Conservation (phyloP, 2,329 filamentous ascomycete genomes). For the Diaporthe caulivora region DNA sequence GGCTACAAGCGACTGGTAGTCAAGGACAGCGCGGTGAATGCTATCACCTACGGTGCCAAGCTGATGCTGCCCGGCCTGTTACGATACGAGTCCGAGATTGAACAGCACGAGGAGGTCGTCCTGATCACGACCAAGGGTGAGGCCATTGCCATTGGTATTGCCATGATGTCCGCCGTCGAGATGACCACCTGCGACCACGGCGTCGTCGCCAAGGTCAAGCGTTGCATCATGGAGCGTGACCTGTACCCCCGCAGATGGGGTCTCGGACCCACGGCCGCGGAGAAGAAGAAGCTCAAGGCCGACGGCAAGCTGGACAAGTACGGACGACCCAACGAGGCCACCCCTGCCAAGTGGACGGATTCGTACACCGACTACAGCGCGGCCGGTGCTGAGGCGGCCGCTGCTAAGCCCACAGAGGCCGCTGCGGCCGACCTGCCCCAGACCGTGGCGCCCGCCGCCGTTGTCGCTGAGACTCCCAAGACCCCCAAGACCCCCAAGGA, state of each 20-base stretch:
- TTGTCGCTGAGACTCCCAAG: slow-evolving; percentile 50
- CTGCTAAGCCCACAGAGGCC: slow-evolving; percentile 55
- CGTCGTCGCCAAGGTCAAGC: slow-evolving; percentile 98
- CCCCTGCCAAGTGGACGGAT: slow-evolving; percentile 90
- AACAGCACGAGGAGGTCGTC: slow-evolving; percentile 95
- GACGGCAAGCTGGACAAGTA: slow-evolving; percentile 99
- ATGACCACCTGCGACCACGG: slow-evolving; percentile 97
- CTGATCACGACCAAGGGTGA: slow-evolving; percentile 99
- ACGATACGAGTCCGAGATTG: slow-evolving; percentile 90
- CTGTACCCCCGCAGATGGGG: slow-evolving; percentile 98
- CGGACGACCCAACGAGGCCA: slow-evolving; percentile 90
- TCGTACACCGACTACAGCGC: slow-evolving; percentile 92
- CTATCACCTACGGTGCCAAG: slow-evolving; percentile 98
- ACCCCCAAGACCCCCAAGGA: slow-evolving; percentile 48
- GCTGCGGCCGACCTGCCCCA: slow-evolving; percentile 56
- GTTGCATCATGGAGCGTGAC: slow-evolving; percentile 99
- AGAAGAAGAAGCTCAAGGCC: slow-evolving; percentile 99
- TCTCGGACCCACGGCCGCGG: slow-evolving; percentile 88
- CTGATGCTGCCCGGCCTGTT: slow-evolving; percentile 98
- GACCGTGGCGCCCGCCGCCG: slow-evolving; percentile 50
- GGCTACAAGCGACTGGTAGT: slow-evolving; percentile 97
- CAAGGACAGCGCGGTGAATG: slow-evolving; percentile 96
- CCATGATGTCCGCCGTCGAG: slow-evolving; percentile 98
- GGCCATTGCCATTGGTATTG: slow-evolving; percentile 95
- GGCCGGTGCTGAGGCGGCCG: slow-evolving; percentile 56